Evolutionary conservation across 257 asterid genomes (phyloP), one percentile per base, ranked within the genome.

Genomic region (Thymus mandschuricus): DNA sequence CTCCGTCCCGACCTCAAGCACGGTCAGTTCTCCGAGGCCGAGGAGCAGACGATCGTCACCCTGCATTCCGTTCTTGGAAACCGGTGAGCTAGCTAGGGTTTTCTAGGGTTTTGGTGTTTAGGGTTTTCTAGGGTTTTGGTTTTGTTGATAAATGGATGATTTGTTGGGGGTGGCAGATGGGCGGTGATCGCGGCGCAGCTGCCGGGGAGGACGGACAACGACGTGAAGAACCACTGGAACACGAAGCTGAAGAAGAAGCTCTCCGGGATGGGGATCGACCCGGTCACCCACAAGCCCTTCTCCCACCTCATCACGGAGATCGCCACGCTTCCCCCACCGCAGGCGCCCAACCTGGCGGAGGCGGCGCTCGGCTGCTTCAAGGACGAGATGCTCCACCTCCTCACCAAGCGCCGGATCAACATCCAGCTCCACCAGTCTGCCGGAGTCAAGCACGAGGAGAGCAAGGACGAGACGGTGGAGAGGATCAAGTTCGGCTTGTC

Each of bases 1-100:
- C 97, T 94, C 60, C 89, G 97, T 1, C 99, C 99, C 1, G 99
- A 94, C 80, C 96, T 94, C 52, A 94, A 91, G 71, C 99, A 89
- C 68, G 98, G 98, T 31, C 97, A 88, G n/a, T 94, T 94, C 84
- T 84, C 98, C 0, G 96, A 94, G 15, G 82, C 82, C 0, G 99
- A 94, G 70, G 98, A 95, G 77, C 97, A 89, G 51, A 86, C 96
- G 8, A 92, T 95, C 3, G 89, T 95, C 52, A 95, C 97, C 34
- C 91, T 94, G 28, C 99, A 89, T 66, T 94, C 99, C 1, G 97
- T 94, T 66, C 95, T 94, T 10, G 97, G 99, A 64, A 94, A 94
- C 62, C 75, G 96, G 97, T 91, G 84, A 3, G 44, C 3, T n/a
- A 3, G 11, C 4, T 1, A 4, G n/a, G 40, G 3, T 3, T 10